Evolutionary conservation across 352 stramenopile genomes (phyloP).

Genomic region (Phytopythium delawarense): DNA sequence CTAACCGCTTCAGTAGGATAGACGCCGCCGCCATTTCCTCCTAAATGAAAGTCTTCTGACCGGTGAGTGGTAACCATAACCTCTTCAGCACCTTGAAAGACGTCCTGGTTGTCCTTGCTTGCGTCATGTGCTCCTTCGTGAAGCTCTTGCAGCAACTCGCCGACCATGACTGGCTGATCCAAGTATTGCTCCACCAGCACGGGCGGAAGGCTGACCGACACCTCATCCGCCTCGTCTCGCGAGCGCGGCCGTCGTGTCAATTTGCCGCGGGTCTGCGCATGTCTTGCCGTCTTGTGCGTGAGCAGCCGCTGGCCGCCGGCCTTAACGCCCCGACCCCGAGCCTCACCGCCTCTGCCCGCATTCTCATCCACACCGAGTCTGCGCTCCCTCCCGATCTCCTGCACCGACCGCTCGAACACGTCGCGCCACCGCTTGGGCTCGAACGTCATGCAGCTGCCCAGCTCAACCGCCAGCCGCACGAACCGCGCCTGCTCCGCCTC

Average conservation of each 20-base stretch:
- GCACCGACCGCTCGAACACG: conserved; percentile 36
- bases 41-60: not conserved
- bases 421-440: conserved; percentile 52
- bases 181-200: conserved; percentile 36
- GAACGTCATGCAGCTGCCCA: conserved; percentile 49
- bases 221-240: conserved; percentile 27
- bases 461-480: conserved; percentile 38
- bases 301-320: not conserved
- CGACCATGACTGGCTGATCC: conserved; percentile 36
- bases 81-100: not conserved
- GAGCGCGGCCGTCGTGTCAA: conserved; percentile 13
- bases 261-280: not conserved
- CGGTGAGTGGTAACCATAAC: not conserved
- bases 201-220: conserved; percentile 4
- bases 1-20: not conserved
- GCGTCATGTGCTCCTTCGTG: not conserved
- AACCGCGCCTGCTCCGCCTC: conserved; percentile 16
- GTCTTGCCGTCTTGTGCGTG: not conserved
- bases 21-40: not conserved
- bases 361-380: not conserved
- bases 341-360: too few relatives aligned
- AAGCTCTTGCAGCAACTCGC: conserved; percentile 20
- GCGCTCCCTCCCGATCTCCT: conserved; percentile 12
- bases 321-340: not conserved
- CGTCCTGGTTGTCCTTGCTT: not conserved